These are phyloP conservation scores for Prorocentrum cordatum DNA, from an alignment of 169 alveolate genomes.

Conservation along the genomic window DNA sequence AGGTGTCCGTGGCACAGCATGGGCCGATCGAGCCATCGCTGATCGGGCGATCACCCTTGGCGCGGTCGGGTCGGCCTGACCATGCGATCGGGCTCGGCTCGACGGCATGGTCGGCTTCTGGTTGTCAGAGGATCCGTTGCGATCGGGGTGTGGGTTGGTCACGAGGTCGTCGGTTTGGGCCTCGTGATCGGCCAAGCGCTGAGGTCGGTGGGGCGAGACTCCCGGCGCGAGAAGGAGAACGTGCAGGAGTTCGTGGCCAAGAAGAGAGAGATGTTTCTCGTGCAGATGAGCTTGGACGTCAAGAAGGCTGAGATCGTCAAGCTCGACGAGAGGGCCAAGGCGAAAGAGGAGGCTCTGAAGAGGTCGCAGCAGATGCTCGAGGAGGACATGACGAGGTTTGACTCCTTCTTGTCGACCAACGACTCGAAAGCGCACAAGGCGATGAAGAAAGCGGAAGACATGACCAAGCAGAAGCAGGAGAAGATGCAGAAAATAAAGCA, in stretches of 20 bases:
- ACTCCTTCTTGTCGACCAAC: slow-evolving; percentile 52
- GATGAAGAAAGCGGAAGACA: slow-evolving; percentile 71
- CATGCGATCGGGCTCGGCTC: too few species aligned
- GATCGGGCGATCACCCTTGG: too few species aligned
- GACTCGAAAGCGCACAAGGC: slow-evolving; percentile 75
- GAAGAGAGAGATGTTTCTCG: slow-evolving; percentile 74
- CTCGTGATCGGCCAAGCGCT: too few species aligned
- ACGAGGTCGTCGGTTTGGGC: too few species aligned
- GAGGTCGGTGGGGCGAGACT: too few species aligned
- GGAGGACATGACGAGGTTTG: slow-evolving; percentile 46
- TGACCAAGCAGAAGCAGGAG: slow-evolving; percentile 71
- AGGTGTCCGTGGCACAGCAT: too few species aligned
- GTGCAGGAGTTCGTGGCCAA: slow-evolving; percentile 71
- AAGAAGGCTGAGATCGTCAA: slow-evolving; percentile 75
- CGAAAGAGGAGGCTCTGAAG: slow-evolving; percentile 72
- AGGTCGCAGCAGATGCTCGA: slow-evolving; percentile 73
- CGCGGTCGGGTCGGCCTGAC: too few species aligned
- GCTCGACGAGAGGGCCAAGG: slow-evolving; percentile 74
- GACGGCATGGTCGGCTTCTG: too few species aligned
- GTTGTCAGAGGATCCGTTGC: too few species aligned
- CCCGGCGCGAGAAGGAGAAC: too few species aligned
- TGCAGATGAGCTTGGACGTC: slow-evolving; percentile 61
- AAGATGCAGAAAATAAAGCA: slow-evolving; percentile 42
- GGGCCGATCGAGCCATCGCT: too few species aligned
- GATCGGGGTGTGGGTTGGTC: too few species aligned